Conservation (phyloP, 2,329 filamentous ascomycete species). For the Sporothrix luriei region DNA sequence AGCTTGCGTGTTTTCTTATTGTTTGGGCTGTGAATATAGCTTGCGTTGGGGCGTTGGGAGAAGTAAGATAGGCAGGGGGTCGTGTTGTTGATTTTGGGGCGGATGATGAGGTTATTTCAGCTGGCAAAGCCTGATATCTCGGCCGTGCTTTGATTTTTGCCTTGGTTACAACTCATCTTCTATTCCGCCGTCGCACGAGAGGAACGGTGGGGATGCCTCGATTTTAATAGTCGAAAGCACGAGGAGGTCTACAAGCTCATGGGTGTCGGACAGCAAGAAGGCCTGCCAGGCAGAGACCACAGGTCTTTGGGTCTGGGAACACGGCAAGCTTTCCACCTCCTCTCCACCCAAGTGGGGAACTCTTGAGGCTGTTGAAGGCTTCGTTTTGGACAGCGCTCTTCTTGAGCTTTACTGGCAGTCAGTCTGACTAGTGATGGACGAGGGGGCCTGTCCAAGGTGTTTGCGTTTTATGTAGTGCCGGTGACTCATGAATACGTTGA, state of each 20-base stretch:
- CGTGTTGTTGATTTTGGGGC: background rate
- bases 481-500: constrained; percentile 12
- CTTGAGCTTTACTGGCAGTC: background rate
- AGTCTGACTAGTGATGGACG: background rate
- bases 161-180: background rate
- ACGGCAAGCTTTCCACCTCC: background rate
- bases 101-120: background rate
- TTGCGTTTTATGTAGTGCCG: background rate
- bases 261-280: constrained; percentile 2
- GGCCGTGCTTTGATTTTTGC: background rate
- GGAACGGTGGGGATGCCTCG: constrained; percentile 13
- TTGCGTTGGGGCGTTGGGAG: constrained; percentile 11
- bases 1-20: constrained; percentile 16
- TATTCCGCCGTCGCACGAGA: background rate
- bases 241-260: background rate
- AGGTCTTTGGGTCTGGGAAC: constrained; percentile 1
- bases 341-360: constrained; percentile 13
- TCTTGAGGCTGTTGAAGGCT: background rate
- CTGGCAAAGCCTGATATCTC: background rate
- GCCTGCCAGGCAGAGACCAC: constrained; percentile 19
- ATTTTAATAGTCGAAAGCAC: constrained; percentile 16
- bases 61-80: background rate
- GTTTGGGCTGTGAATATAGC: constrained; percentile 4
- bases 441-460: background rate
- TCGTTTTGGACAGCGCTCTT: background rate